Evolutionary conservation across 2,329 filamentous ascomycete genomes (phyloP).

Genomic region (Alternaria alternata): DNA sequence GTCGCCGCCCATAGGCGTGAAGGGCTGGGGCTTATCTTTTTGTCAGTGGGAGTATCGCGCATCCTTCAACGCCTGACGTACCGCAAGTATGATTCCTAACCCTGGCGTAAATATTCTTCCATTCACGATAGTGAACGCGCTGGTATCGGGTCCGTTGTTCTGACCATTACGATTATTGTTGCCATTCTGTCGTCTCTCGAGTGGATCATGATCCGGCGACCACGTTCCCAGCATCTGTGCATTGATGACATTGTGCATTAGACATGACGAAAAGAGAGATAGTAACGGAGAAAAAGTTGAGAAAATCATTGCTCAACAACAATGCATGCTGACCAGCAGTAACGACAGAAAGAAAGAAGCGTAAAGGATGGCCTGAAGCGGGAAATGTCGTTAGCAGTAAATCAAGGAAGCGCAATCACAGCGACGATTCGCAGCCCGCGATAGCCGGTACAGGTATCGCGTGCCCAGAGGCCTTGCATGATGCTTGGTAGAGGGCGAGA

Average conservation of each 20-base stretch:
- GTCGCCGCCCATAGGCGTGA: conserved; percentile 52
- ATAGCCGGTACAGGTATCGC: conserved; percentile 4
- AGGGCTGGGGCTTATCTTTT: conserved; percentile 43
- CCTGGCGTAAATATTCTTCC: conserved; percentile 76
- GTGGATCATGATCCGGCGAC: conserved; percentile 9
- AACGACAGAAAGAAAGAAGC: conserved; percentile 15
- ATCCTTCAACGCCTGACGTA: conserved; percentile 20
- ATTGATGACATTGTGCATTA: conserved; percentile 26
- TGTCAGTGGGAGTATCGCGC: conserved; percentile 13
- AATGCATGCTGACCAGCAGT: conserved; percentile 37
- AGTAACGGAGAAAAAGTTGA: conserved; percentile 21
- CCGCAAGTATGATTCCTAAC: conserved; percentile 70
- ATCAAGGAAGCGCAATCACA: conserved; percentile 7
- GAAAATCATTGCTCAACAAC: conserved; percentile 42
- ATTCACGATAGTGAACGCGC: conserved; percentile 64
- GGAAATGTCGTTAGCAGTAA: conserved; percentile 4
- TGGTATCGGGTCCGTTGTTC: conserved; percentile 31
- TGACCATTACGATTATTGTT: conserved; percentile 31
- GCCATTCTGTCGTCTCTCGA: conserved; percentile 29
- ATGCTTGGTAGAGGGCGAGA: conserved; percentile 9
- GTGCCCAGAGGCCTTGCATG: conserved; percentile 11
- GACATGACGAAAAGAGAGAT: conserved; percentile 26
- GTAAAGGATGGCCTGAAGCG: not conserved
- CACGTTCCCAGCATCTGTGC: conserved; percentile 43
- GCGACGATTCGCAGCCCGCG: conserved; percentile 6